Evolutionary conservation across 805 yeast species (phyloP).

Genomic region (Wickerhamiella kazuoi): DNA sequence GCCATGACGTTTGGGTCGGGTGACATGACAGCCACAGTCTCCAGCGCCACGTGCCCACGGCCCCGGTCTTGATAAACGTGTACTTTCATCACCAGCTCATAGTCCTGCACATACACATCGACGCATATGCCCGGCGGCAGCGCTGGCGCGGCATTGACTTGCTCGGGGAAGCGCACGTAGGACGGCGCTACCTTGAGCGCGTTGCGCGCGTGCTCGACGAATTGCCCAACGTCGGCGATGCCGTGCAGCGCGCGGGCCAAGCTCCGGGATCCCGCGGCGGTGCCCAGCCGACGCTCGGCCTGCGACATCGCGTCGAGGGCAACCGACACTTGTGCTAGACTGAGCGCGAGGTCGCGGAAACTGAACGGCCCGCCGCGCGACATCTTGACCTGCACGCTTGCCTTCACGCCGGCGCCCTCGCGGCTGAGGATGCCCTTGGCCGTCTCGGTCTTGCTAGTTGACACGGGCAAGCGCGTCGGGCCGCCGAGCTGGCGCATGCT

Average conservation of each 20-base stretch:
- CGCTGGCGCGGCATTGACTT: neutral
- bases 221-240: neutral
- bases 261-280: neutral
- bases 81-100: constrained; percentile 2
- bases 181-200: neutral
- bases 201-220: neutral
- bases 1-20: constrained; percentile 5
- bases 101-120: constrained; percentile 1
- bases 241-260: neutral
- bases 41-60: constrained; percentile 1
- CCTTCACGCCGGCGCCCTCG: constrained; percentile 1
- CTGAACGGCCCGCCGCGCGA: neutral
- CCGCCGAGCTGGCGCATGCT: constrained; percentile 1
- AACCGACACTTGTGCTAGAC: constrained; percentile 1
- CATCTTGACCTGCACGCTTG: neutral
- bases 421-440: constrained; percentile 3
- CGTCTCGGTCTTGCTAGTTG: neutral
- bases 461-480: constrained; percentile 3
- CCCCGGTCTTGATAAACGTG: constrained; percentile 3
- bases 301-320: neutral
- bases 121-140: constrained; percentile 2
- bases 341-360: neutral
- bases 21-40: neutral
- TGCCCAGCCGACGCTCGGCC: constrained; percentile 1
- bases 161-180: constrained; percentile 2